Base-by-base conservation (phyloP, 106 monocot species). In the Dendrobium officinale region DNA sequence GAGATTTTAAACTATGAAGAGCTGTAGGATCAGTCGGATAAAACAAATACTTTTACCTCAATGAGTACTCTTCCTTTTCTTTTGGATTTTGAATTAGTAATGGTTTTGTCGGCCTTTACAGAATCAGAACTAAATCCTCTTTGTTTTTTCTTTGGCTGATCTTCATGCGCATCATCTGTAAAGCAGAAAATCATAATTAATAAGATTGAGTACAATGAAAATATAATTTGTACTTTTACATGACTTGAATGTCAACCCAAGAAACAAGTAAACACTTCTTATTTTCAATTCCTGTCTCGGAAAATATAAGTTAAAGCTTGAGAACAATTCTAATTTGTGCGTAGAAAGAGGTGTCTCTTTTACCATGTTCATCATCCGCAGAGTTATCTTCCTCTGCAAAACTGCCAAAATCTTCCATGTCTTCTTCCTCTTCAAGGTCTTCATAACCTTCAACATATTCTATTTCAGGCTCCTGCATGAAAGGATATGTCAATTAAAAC, bases 391-490 rank as follows among this genome's bases (percentile, higher is more conserved):
- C 82, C 55, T 86, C 81, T 44, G 42, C 49, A 77, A 88, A 87
- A 77, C 85, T 88, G 78, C 82, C 85, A 84, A 87, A 94, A 75
- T 97, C 96, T 85, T 92, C 96, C 77, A 97, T 90, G 66, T 97
- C 96, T 74, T 87, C 89, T 83, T 91, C 94, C 78, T 96, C 93
- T 84, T 88, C 89, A 80, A 86, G 84, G 55, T 88, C 93, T 72
- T 91, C 90, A 72, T 88, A 85, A 4, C 88, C 92, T 89, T 92
- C 94, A 48, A 97, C 92, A 83, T 92, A 97, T 84, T 97, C 97
- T 55, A 91, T 79, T 84, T 94, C 92, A 75, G 83, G 86, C 72
- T 91, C 96, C 93, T 92, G 80, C 6, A 42, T 48, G 76, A 49
- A 49, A 19, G 40, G 43, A 74, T 44, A n/a, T 44, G 51, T 3